A percentile compares a stretch with the other conserved stretches of the same genome.
Conservation (phyloP, 345 rosid species). For the Hypericum perforatum region DNA sequence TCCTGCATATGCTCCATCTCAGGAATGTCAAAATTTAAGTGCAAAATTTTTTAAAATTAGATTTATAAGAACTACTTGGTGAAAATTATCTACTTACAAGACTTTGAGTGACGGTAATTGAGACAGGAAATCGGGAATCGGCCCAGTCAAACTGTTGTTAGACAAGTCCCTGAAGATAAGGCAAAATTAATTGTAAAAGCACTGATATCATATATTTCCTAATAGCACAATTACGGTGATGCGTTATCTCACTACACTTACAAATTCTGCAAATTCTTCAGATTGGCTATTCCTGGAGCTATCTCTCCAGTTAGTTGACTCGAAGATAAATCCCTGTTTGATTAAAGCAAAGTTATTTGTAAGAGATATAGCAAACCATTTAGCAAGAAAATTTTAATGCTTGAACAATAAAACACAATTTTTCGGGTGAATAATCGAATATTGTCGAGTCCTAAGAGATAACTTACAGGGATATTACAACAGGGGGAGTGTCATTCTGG, state of each 20-base stretch:
- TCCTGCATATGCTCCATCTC: conserved; percentile 1
- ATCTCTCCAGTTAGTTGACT: conserved; percentile 26
- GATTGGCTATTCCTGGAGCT: conserved; percentile 16
- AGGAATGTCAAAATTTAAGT: too few relatives aligned
- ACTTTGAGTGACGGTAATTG: conserved; percentile 12
- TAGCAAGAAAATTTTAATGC: too few relatives aligned
- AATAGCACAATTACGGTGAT: neutral
- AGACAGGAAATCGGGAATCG: conserved; percentile 19
- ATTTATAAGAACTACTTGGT: neutral
- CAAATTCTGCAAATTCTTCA: conserved; percentile 9
- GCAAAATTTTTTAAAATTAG: too few relatives aligned
- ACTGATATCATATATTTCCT: neutral
- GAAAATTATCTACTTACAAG: conserved; percentile 13
- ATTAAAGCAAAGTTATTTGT: too few relatives aligned
- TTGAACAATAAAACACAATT: too few relatives aligned
- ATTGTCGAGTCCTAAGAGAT: too few relatives aligned
- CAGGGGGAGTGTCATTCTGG: too few relatives aligned
- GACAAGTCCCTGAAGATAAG: conserved; percentile 17
- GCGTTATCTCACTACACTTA: too few relatives aligned
- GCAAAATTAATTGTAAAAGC: neutral
- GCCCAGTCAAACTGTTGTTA: conserved; percentile 19
- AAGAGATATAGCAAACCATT: too few relatives aligned
- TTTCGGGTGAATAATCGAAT: too few relatives aligned
- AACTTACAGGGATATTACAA: too few relatives aligned
- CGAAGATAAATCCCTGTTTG: conserved; percentile 12